Evolutionary conservation across 768 basidiomycete genomes (phyloP), one percentile per base, ranked within the genome.

Genomic region (Russula vinacea): DNA sequence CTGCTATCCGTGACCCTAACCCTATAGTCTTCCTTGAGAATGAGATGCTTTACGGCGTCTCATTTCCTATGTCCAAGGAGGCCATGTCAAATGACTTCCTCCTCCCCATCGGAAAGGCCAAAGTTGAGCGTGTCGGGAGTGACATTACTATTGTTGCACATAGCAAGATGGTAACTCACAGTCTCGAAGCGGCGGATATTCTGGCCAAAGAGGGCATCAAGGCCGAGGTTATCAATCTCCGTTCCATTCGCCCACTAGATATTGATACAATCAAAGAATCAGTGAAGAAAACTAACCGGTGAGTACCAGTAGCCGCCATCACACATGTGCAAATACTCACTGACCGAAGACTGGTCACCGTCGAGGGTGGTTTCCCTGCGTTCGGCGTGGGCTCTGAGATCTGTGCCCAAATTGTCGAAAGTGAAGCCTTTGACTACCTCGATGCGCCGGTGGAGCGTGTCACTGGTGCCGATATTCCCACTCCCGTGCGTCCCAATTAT

Each of bases 351-450:
- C 83, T 99, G 67, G 81, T 99, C 59, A 92, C 90, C 62, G 95
- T 94, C 56, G 97, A 99, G 78, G 96, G 96, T 76, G 97, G 97
- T 44, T 99, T 97, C 93, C 97, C 97, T 44, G 88, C 84, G 56
- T 98, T 98, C 76, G 94, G 97, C 79, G 96, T 99, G 60, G 97
- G 97, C 68, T 95, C 94, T 70, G 97, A 99, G 78, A 96, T 99
- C 71, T 92, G 92, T 70, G 97, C 97, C 16, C 95, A 98, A 76
- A 93, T 98, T 70, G 82, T 96, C 60, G 97, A 99, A 82, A 92
- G 92, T 70, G 93, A 97, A 71, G 96, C 94, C 3, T 99, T 96
- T 73, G 94, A 98, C 78, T 98, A 93, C 80, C 88, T 99, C 40
- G 97, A 99, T 78, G 95, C 96, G 22, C 94, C 97, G 16, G 92